phyloP scores from a whole-genome alignment of 768 basidiomycete genomes.

The Pleurotus sapidus region DNA sequence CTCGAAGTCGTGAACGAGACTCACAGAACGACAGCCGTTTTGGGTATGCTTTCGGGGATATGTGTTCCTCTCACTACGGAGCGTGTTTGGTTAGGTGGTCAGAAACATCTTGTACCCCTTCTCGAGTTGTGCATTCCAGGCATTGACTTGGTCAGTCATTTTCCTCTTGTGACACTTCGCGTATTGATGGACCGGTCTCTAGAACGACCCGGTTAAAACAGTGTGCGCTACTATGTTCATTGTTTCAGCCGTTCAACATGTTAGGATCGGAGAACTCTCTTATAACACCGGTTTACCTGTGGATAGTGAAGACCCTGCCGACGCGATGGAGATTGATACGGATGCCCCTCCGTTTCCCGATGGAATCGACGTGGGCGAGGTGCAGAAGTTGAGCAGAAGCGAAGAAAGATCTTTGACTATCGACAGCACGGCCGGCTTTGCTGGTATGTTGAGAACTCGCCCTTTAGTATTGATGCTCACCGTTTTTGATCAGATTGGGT shows the following conservation, averaged over 20 bases:
- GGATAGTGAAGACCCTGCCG: conserved; percentile 48
- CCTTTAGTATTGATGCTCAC: neutral
- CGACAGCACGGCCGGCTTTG: conserved; percentile 77
- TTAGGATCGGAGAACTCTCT: conserved; percentile 77
- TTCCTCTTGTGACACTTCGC: conserved; percentile 17
- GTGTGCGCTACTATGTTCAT: conserved; percentile 81
- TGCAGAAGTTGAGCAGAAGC: conserved; percentile 45
- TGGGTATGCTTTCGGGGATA: conserved; percentile 79
- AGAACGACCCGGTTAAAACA: conserved; percentile 84
- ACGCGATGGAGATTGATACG: conserved; percentile 52
- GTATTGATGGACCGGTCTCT: conserved; percentile 5
- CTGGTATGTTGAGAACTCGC: conserved; percentile 42
- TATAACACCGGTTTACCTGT: conserved; percentile 55
- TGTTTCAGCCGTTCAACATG: conserved; percentile 65
- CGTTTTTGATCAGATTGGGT: conserved; percentile 66
- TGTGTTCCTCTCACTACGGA: conserved; percentile 76
- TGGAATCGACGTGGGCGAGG: conserved; percentile 40
- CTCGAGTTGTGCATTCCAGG: conserved; percentile 89
- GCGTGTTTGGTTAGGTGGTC: conserved; percentile 78
- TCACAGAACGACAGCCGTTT: conserved; percentile 87
- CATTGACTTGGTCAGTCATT: conserved; percentile 71
- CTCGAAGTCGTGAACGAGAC: conserved; percentile 96
- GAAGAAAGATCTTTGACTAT: conserved; percentile 73
- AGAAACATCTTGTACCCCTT: conserved; percentile 83
- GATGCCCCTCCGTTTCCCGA: conserved; percentile 47